Evolutionary conservation across 2,329 filamentous ascomycete genomes (phyloP), one percentile per base, ranked within the genome.

Genomic region (Dryadomyces sulphureus): DNA sequence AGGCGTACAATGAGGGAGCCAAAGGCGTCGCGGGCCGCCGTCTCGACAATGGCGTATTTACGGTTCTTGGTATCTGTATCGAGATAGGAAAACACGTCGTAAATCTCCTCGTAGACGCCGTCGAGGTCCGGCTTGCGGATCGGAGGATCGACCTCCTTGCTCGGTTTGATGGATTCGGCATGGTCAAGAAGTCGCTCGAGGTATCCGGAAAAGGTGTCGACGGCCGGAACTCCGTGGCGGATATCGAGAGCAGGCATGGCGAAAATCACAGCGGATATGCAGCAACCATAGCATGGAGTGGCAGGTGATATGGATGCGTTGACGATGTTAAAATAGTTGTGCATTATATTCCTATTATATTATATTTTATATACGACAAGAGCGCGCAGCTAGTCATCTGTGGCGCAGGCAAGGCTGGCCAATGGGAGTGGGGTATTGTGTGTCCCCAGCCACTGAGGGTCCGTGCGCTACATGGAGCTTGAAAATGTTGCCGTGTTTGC

Each of bases 1-100:
- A n/a, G n/a, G n/a, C 81, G 69, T 65, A 92, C 87, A 60, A 94
- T 73, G 50, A 87, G 68, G 51, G 75, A 70, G 62, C 86, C 86
- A 63, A 96, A 93, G 41, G 84, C 74, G 54, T 83, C 77, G 55
- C 87, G 80, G 43, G 83, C 84, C 11, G 87, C 88, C 17, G 83
- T 88, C 62, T 96, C 92, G 41, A 94, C 77, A 20, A 84, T 73
- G 30, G 81, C 78, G 58, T 78, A 79, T 53, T 80, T 77, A 39
- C 73, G 73, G 49, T 55, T 67, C 53, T 69, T 69, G 35, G 66
- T 63, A 7, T 57, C 40, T n/a, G 61, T 58, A 34, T 53, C 58
- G 17, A 51, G 35, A 19, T 44, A 47, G 20, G 50, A 53, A n/a
- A 72, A 65, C 14, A 67, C 59, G 24, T 58, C 55, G 20, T 62